A percentile compares a stretch with the other conserved stretches of the same genome.
Conservation (phyloP, 2,329 filamentous ascomycete species). For the Trichoderma polysporum region DNA sequence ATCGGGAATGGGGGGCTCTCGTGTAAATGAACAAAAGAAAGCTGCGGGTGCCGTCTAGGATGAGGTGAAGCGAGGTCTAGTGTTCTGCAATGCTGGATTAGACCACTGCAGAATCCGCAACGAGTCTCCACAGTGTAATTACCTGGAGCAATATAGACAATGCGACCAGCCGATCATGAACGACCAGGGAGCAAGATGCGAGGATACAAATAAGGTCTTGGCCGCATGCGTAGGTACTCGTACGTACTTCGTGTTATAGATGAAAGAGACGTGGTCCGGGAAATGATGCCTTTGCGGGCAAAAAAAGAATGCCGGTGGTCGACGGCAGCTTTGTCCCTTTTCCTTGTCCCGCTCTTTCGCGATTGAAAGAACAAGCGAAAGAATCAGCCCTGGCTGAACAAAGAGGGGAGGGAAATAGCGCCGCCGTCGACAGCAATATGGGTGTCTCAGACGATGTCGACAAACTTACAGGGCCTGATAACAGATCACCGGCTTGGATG, state of each 20-base stretch:
- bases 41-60: constrained; percentile 9
- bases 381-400: constrained; percentile 15
- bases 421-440: constrained; percentile 11
- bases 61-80: constrained; percentile 18
- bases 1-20: constrained; percentile 14
- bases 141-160: constrained; percentile 25
- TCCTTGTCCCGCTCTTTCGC: neutral
- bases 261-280: neutral
- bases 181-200: constrained; percentile 21
- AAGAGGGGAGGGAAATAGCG: constrained; percentile 15
- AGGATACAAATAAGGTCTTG: constrained; percentile 7
- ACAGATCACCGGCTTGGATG: constrained; percentile 17
- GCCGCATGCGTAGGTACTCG: neutral
- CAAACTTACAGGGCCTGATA: constrained; percentile 13
- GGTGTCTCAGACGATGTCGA: constrained; percentile 20
- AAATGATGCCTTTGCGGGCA: neutral
- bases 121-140: constrained; percentile 26
- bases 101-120: constrained; percentile 12
- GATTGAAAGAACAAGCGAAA: constrained; percentile 2
- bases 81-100: constrained; percentile 16
- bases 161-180: constrained; percentile 28
- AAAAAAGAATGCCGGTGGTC: neutral
- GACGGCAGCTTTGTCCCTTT: neutral
- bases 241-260: neutral
- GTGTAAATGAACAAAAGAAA: constrained; percentile 19